These are phyloP conservation scores for Blastobotrys apis DNA, from an alignment of 1,139 yeast species.

Conservation along the genomic window DNA sequence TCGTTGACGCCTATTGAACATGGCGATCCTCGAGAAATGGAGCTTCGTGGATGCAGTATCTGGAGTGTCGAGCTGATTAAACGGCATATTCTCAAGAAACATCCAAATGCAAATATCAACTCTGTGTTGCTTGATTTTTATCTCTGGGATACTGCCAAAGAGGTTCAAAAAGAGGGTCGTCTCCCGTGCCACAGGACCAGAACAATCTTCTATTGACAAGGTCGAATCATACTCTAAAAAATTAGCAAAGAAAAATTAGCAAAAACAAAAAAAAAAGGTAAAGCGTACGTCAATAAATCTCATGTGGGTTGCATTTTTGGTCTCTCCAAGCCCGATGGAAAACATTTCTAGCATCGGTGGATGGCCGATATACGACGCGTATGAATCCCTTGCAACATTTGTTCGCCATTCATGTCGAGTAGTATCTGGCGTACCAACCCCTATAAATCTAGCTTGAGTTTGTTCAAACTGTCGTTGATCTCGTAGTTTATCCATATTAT, in stretches of 20 bases:
- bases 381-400: conserved; percentile 70
- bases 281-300: conserved; percentile 47
- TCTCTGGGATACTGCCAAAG: conserved; percentile 45
- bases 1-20: conserved; percentile 24
- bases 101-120: conserved; percentile 30
- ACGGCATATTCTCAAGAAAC: conserved; percentile 23
- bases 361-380: conserved; percentile 67
- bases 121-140: conserved; percentile 42
- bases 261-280: background rate
- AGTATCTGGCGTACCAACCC: conserved; percentile 70
- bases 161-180: conserved; percentile 29
- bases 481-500: conserved; percentile 53
- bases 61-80: conserved; percentile 40
- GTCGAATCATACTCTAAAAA: conserved; percentile 13
- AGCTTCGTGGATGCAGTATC: conserved; percentile 41
- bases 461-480: conserved; percentile 61
- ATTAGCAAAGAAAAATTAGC: background rate
- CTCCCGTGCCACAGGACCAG: conserved; percentile 40
- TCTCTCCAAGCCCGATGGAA: conserved; percentile 57
- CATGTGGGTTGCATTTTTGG: conserved; percentile 46
- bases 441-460: conserved; percentile 59
- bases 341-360: conserved; percentile 60
- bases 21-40: conserved; percentile 38
- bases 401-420: conserved; percentile 53
- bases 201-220: conserved; percentile 34